Evolutionary conservation across 805 yeast species (phyloP).

Genomic region (Candida piceae): DNA sequence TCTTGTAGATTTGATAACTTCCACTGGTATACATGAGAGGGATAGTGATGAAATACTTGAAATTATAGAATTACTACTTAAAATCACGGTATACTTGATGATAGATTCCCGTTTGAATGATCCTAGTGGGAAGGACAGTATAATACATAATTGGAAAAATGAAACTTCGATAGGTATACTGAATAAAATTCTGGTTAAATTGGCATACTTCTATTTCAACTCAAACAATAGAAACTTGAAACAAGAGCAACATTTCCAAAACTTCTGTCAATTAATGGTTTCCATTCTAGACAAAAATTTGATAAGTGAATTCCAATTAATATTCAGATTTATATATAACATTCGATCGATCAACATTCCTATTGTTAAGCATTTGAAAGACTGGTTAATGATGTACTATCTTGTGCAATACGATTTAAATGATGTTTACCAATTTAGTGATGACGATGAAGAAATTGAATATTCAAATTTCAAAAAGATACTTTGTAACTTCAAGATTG

Average conservation of each 20-base stretch:
- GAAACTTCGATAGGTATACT: conserved; percentile 10
- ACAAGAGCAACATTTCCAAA: background rate
- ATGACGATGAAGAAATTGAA: background rate
- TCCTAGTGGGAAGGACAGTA: conserved; percentile 8
- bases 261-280: conserved; percentile 3
- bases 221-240: background rate
- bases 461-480: background rate
- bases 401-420: conserved; percentile 8
- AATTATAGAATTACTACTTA: background rate
- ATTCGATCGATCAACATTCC: conserved; percentile 10
- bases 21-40: background rate
- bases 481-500: conserved; percentile 2
- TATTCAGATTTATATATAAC: conserved; percentile 13
- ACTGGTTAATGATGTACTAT: conserved; percentile 13
- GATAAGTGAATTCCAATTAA: conserved; percentile 4
- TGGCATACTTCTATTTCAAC: conserved; percentile 8
- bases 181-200: conserved; percentile 7
- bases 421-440: conserved; percentile 7
- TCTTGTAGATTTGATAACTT: conserved; percentile 3
- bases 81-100: background rate
- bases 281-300: conserved; percentile 3
- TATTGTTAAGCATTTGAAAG: conserved; percentile 9
- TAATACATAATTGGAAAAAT: conserved; percentile 1
- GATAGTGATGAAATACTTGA: background rate
- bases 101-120: conserved; percentile 13